A percentile compares a stretch with the other conserved stretches of the same genome.
Conservation (phyloP, 176 grass and related monocot species). For the Bolboschoenus planiculmis region DNA sequence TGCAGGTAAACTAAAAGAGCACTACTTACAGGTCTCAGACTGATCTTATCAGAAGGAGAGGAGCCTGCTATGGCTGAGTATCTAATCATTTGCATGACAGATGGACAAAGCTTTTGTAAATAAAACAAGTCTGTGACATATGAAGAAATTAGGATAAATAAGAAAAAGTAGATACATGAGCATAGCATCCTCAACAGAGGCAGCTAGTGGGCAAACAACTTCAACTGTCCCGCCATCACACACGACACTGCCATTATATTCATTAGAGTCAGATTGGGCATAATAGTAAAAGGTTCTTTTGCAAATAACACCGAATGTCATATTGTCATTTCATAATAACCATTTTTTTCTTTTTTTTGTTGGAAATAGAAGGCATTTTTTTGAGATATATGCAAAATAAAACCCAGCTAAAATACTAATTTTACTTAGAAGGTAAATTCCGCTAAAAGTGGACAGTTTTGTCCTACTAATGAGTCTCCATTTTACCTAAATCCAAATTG, state of each 20-base stretch:
- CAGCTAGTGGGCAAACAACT: constrained; percentile 90
- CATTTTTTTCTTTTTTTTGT: neutral
- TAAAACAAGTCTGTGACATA: neutral
- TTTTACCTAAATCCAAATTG: neutral
- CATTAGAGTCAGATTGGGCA: neutral
- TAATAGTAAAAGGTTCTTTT: neutral
- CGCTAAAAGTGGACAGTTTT: neutral
- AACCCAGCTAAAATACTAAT: neutral
- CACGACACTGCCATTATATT: constrained; percentile 44
- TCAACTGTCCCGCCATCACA: constrained; percentile 89
- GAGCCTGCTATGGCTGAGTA: constrained; percentile 77
- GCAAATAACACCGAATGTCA: neutral
- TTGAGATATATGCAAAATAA: neutral
- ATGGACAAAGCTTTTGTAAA: neutral
- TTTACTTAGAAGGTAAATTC: neutral
- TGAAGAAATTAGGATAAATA: neutral
- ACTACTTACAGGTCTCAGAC: constrained; percentile 62
- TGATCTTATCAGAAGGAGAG: constrained; percentile 53
- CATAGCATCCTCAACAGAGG: constrained; percentile 83
- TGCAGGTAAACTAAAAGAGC: neutral
- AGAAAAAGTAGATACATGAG: constrained; percentile 61
- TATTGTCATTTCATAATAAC: neutral
- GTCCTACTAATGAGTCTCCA: neutral
- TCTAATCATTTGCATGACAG: constrained; percentile 41
- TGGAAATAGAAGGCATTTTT: neutral